A percentile compares a stretch with the other conserved stretches of the same genome.
phyloP scores from a whole-genome alignment of 208 protist species.

The Leishmania amazonensis region DNA sequence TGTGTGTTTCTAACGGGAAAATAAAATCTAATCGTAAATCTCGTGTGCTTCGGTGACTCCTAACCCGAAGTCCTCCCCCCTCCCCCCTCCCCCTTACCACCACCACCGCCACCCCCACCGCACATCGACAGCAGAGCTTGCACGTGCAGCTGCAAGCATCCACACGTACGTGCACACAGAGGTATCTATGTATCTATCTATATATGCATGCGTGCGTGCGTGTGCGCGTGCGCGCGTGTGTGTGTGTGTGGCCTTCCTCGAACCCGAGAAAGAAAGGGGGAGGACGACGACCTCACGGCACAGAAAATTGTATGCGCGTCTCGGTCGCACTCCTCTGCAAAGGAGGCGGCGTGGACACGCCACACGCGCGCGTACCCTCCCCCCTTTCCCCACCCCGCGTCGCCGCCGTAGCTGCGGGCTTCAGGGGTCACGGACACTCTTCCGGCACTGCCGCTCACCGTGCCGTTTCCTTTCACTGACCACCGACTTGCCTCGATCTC shows the following conservation, averaged over 20 bases:
- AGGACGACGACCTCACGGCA: no score
- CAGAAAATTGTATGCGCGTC: no score
- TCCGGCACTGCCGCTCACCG: neutral
- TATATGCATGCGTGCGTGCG: neutral
- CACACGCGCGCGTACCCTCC: no score
- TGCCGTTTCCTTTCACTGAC: neutral
- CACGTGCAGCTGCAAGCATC: neutral
- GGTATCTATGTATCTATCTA: neutral
- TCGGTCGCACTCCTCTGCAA: no score
- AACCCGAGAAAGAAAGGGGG: no score
- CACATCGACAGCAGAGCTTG: neutral
- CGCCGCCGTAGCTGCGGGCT: no score
- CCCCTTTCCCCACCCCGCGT: no score
- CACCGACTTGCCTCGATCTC: neutral
- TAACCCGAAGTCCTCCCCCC: neutral
- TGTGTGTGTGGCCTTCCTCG: neutral
- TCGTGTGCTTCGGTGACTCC: no score
- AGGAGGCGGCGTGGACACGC: no score
- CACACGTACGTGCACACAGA: neutral
- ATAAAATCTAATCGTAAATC: no score
- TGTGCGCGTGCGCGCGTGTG: neutral
- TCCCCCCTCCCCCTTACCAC: neutral
- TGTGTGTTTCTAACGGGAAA: no score
- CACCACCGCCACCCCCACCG: neutral
- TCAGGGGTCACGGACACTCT: neutral